A percentile compares a stretch with the other conserved stretches of the same genome.
These are phyloP conservation scores for Cordyceps cateniannulata DNA, from an alignment of 2,329 filamentous ascomycete genomes.

Conservation along the genomic window DNA sequence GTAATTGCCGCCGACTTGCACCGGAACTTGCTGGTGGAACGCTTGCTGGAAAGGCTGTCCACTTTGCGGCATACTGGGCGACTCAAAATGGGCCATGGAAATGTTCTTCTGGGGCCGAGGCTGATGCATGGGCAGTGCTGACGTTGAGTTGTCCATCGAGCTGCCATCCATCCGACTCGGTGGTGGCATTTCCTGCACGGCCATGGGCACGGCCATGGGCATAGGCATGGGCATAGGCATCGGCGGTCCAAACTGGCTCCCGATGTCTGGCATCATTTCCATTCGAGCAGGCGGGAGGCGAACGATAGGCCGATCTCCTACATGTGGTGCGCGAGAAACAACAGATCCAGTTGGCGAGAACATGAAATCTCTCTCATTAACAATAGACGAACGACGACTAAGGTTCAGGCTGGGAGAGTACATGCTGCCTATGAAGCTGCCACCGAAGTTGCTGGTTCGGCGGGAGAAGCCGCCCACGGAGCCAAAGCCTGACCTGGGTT, in stretches of 20 bases:
- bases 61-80: constrained; percentile 54
- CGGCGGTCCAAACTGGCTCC: background rate
- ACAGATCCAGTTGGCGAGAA: constrained; percentile 77
- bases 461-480: constrained; percentile 64
- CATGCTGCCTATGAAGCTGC: constrained; percentile 63
- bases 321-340: constrained; percentile 60
- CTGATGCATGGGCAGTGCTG: constrained; percentile 68
- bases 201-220: constrained; percentile 1
- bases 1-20: constrained; percentile 56
- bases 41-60: constrained; percentile 80
- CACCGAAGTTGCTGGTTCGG: constrained; percentile 71
- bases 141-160: background rate
- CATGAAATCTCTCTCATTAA: constrained; percentile 60
- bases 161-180: constrained; percentile 14
- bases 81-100: constrained; percentile 88
- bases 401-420: constrained; percentile 85
- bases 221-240: constrained; percentile 4
- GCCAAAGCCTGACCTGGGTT: constrained; percentile 65
- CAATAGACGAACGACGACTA: constrained; percentile 79
- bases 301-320: constrained; percentile 67
- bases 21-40: constrained; percentile 90
- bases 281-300: constrained; percentile 63
- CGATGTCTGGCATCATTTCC: constrained; percentile 16
- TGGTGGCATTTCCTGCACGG: background rate
- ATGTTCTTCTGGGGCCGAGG: constrained; percentile 92